These are phyloP conservation scores for Juncus effusus DNA, from an alignment of 176 grass and related monocot species.

Conservation along the genomic window DNA sequence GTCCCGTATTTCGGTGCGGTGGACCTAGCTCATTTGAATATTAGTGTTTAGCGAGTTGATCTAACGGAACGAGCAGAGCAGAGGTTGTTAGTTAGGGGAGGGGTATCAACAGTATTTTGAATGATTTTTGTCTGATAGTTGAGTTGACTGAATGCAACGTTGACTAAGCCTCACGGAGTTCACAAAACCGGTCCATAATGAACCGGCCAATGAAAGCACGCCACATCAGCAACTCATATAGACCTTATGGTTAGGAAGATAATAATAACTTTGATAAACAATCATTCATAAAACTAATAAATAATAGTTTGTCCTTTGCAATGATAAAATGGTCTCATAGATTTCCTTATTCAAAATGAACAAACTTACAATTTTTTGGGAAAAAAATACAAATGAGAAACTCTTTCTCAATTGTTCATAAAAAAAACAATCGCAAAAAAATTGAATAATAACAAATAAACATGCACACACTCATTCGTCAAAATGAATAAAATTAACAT, in stretches of 20 bases:
- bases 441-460: constrained; percentile 2
- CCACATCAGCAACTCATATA: no score
- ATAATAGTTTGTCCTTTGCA: no score
- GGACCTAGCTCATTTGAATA: background rate
- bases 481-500: constrained; percentile 4
- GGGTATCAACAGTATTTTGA: constrained; percentile 8
- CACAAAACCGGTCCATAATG: background rate
- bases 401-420: no score
- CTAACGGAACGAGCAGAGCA: constrained; percentile 6
- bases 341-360: no score
- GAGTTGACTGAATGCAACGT: background rate
- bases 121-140: background rate
- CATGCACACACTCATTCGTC: background rate
- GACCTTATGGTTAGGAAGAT: no score
- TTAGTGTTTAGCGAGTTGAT: background rate
- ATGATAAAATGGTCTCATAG: no score
- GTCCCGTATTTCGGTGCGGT: background rate
- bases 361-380: no score
- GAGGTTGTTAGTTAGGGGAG: background rate
- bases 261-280: no score
- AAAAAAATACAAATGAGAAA: no score
- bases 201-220: no score
- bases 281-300: no score
- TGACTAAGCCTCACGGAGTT: background rate
- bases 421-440: background rate